Evolutionary conservation across 805 yeast genomes (phyloP).

Genomic region (Ogataea trehalophila): DNA sequence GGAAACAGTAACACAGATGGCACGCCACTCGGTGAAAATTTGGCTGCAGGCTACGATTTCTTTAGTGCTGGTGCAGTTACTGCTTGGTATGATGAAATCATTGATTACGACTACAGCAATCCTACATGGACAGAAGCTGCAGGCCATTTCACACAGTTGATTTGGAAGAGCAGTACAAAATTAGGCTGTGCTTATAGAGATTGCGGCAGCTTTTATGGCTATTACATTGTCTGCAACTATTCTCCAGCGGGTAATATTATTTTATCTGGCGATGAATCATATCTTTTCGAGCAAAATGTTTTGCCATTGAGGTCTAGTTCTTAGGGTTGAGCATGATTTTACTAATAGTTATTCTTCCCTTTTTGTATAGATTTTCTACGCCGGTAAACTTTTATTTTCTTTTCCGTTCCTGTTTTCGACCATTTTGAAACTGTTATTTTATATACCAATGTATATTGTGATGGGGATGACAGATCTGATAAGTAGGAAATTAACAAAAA

Average conservation of each 20-base stretch:
- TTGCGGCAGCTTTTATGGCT: constrained; percentile 44
- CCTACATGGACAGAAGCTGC: constrained; percentile 45
- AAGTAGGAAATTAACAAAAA: no score
- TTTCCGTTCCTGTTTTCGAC: no score
- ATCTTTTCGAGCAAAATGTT: constrained; percentile 31
- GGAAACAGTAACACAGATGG: constrained; percentile 39
- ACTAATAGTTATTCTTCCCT: no score
- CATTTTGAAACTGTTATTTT: no score
- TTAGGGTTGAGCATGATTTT: no score
- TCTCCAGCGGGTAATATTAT: constrained; percentile 67
- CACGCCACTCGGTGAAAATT: constrained; percentile 65
- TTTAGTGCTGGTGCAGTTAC: constrained; percentile 49
- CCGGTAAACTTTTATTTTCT: no score
- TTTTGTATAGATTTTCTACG: no score
- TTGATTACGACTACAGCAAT: constrained; percentile 44
- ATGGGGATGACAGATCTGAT: no score
- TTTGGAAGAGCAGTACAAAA: constrained; percentile 60
- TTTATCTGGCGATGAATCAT: constrained; percentile 33
- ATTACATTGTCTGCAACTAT: constrained; percentile 71
- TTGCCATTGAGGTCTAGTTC: constrained; percentile 12
- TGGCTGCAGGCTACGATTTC: constrained; percentile 64
- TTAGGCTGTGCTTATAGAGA: constrained; percentile 70
- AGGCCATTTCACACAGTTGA: constrained; percentile 80
- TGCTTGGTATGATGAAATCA: constrained; percentile 74
- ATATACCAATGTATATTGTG: no score